These are phyloP conservation scores for Microsporum audouinii DNA, from an alignment of 2,329 filamentous ascomycete genomes.

Conservation along the genomic window DNA sequence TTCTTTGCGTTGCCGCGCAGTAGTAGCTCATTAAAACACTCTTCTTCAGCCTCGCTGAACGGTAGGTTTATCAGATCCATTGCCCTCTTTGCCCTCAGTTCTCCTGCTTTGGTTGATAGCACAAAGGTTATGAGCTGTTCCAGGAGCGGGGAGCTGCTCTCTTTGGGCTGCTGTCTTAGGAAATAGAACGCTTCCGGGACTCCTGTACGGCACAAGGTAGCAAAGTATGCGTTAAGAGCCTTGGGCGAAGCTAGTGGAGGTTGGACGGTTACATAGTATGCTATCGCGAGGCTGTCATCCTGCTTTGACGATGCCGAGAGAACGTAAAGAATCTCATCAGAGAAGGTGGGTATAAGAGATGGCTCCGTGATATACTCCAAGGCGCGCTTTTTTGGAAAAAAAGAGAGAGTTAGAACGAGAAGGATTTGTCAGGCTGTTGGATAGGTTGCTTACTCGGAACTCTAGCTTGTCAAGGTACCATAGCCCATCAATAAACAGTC, in stretches of 20 bases:
- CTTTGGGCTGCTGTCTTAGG: conserved; percentile 52
- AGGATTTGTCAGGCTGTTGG: too few species aligned
- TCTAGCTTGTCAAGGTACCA: conserved; percentile 67
- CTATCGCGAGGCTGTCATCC: conserved; percentile 56
- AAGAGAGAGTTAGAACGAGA: too few species aligned
- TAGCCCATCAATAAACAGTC: conserved; percentile 68
- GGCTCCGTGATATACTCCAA: conserved; percentile 69
- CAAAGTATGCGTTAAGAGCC: conserved; percentile 56
- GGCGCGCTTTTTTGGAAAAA: conserved; percentile 40
- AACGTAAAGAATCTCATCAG: conserved; percentile 65
- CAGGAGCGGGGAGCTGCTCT: conserved; percentile 54
- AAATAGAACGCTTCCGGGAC: conserved; percentile 65
- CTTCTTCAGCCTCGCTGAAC: conserved; percentile 58
- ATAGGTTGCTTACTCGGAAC: conserved; percentile 43
- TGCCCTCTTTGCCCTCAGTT: conserved; percentile 43
- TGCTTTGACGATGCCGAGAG: conserved; percentile 51
- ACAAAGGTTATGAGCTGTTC: conserved; percentile 53
- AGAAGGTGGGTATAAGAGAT: conserved; percentile 66
- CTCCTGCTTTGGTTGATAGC: conserved; percentile 33
- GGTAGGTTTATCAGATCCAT: conserved; percentile 63
- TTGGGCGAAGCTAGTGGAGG: conserved; percentile 56
- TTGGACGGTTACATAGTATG: conserved; percentile 66
- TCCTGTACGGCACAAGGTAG: conserved; percentile 54
- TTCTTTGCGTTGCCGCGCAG: conserved; percentile 53
- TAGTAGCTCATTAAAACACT: conserved; percentile 61